Percentiles rank a stretch among this genome's conserved stretches.
These are phyloP conservation scores for Thelephora terrestris DNA, from an alignment of 1,284 basidiomycete genomes.

Conservation along the genomic window DNA sequence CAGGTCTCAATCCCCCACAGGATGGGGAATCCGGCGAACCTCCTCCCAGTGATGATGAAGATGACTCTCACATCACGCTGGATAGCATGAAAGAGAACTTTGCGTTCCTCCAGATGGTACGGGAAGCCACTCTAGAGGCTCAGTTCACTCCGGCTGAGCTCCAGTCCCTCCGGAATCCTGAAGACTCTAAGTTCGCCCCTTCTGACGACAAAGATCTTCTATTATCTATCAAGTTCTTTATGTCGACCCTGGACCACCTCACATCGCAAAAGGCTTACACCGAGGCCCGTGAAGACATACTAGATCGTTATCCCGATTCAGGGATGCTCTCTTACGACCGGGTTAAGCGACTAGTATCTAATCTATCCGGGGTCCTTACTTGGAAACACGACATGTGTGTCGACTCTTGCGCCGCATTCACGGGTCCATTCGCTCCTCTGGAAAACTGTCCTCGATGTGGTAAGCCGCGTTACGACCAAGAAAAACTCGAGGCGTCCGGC, in stretches of 20 bases:
- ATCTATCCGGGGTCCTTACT: constrained; percentile 17
- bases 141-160: too few species aligned
- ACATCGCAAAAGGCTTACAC: too few species aligned
- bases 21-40: constrained; percentile 7
- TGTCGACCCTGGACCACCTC: background rate
- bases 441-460: constrained; percentile 16
- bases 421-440: constrained; percentile 16
- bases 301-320: constrained; percentile 10
- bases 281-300: constrained; percentile 3
- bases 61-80: background rate
- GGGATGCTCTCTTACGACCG: constrained; percentile 16
- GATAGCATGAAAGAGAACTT: too few species aligned
- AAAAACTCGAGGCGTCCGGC: constrained; percentile 8
- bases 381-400: constrained; percentile 22
- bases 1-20: too few species aligned
- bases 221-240: constrained; percentile 7
- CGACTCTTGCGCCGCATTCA: constrained; percentile 19
- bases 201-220: too few species aligned
- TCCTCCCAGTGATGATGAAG: constrained; percentile 2
- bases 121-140: too few species aligned
- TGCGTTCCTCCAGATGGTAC: too few species aligned
- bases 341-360: constrained; percentile 13
- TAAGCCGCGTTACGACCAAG: constrained; percentile 14
- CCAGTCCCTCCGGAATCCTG: too few species aligned
- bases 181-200: too few species aligned